Conservation (phyloP, 257 asterid genomes). For the Nicotiana undulata region DNA sequence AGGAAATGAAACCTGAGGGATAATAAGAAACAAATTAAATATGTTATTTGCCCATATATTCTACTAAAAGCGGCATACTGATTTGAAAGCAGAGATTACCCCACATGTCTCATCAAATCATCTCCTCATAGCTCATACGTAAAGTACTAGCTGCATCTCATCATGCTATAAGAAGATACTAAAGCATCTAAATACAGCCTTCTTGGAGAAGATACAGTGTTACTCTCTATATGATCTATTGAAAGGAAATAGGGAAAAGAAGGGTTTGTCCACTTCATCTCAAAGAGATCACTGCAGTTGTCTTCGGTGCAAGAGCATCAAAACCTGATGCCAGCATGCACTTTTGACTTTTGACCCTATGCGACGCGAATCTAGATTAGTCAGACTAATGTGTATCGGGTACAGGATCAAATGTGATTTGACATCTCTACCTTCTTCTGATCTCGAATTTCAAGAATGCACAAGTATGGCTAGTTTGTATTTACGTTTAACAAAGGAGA, state of each 20-base stretch:
- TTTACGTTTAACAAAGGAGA: neutral
- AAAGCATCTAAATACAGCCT: neutral
- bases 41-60: neutral
- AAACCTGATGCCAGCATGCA: neutral
- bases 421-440: neutral
- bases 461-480: neutral
- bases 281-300: neutral
- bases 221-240: neutral
- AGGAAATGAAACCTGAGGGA: neutral
- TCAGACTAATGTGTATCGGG: too few species aligned
- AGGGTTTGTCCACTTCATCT: neutral
- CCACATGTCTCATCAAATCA: neutral
- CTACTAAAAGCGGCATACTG: neutral
- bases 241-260: neutral
- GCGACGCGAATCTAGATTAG: too few species aligned
- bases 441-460: neutral
- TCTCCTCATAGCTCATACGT: neutral
- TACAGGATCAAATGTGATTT: neutral
- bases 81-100: neutral
- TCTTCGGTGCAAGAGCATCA: neutral
- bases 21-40: neutral
- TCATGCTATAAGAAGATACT: neutral
- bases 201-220: neutral
- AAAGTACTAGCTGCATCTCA: neutral
- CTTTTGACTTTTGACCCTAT: too few species aligned